Evolutionary conservation across 2,329 filamentous ascomycete species (phyloP), one percentile per base, ranked within the genome.

Genomic region (Aspergillus versicolor): DNA sequence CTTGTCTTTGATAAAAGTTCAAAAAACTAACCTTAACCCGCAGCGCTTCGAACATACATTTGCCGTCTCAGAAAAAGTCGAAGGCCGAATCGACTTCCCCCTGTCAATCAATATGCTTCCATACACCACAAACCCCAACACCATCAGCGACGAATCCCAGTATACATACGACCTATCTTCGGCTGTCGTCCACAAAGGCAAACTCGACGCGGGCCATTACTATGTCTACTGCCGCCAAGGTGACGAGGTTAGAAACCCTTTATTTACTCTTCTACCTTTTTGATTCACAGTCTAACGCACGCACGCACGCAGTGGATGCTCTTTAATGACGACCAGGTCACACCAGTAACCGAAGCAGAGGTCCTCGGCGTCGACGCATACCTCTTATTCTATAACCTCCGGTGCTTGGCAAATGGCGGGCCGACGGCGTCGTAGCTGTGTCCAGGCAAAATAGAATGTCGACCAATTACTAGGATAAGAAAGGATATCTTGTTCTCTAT

Each of bases 321-420:
- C 54, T 97, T 97, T 75, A 95, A 97, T 69, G 93, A 97, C 70
- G 92, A 94, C 72, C 92, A 91, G 71, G 93, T 97, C 22, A 90
- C 92, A 60, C 71, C 92, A 55, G 93, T 91, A 2, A 86, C 85
- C 46, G 88, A 94, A 70, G 89, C 89, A 5, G 91, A 97, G 58
- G 93, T 97, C 3, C 81, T 97, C 42, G 84, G 84, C 30, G 90
- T 91, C 13, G 88, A 96, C 72, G 92, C 93, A 0, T 97, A 97
- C 73, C 79, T 97, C 56, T 79, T 97, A 52, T 96, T 97, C 72
- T 97, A 97, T 60, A 75, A 72, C 19, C 66, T 79, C 50, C 72
- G 74, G 21, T 70, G 68, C 8, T 64, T 75, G 41, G 58, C 61
- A 3, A 57, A 59, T 44, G 34, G 56, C 32, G 46, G 53, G 6